These are phyloP conservation scores for Trichoderma atrobrunneum DNA, from an alignment of 2,329 filamentous ascomycete genomes.

Conservation along the genomic window DNA sequence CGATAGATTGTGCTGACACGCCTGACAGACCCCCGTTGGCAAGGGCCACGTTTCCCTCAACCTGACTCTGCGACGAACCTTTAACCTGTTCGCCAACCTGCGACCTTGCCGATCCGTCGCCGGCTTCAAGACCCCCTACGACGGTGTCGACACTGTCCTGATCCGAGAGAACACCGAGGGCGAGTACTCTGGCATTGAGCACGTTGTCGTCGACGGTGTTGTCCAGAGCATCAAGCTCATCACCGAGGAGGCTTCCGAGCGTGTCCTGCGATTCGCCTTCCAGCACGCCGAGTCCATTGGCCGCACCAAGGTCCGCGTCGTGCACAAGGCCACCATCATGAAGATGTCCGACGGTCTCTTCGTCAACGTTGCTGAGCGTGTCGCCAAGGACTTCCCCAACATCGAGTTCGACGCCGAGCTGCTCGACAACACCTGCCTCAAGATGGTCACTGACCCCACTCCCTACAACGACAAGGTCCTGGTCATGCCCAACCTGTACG, in stretches of 20 bases:
- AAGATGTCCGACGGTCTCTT: slow-evolving; percentile 99
- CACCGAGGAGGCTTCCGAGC: slow-evolving; percentile 89
- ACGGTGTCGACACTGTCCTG: slow-evolving; percentile 92
- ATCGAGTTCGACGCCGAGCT: slow-evolving; percentile 98
- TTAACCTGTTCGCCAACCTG: slow-evolving; percentile 99
- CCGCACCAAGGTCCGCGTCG: slow-evolving; percentile 93
- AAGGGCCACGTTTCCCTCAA: slow-evolving; percentile 99
- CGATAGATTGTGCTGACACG: slow-evolving; percentile 7
- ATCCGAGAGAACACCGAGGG: slow-evolving; percentile 99
- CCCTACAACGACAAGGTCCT: slow-evolving; percentile 99
- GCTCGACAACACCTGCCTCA: slow-evolving; percentile 98
- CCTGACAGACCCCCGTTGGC: slow-evolving; percentile 77
- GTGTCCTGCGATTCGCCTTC: slow-evolving; percentile 95
- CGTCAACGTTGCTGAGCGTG: slow-evolving; percentile 78
- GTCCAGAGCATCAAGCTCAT: slow-evolving; percentile 99
- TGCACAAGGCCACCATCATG: slow-evolving; percentile 99
- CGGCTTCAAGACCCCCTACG: slow-evolving; percentile 98
- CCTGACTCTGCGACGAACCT: slow-evolving; percentile 95
- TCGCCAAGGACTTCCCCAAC: slow-evolving; percentile 91
- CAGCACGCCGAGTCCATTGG: slow-evolving; percentile 93
- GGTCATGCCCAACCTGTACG: slow-evolving; percentile 97
- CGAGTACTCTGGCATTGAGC: slow-evolving; percentile 99
- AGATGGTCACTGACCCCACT: slow-evolving; percentile 93
- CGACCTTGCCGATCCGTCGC: slow-evolving; percentile 96
- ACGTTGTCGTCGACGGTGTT: slow-evolving; percentile 94